Conservation (phyloP, 495 filamentous ascomycete genomes). For the Podospora anserina region DNA sequence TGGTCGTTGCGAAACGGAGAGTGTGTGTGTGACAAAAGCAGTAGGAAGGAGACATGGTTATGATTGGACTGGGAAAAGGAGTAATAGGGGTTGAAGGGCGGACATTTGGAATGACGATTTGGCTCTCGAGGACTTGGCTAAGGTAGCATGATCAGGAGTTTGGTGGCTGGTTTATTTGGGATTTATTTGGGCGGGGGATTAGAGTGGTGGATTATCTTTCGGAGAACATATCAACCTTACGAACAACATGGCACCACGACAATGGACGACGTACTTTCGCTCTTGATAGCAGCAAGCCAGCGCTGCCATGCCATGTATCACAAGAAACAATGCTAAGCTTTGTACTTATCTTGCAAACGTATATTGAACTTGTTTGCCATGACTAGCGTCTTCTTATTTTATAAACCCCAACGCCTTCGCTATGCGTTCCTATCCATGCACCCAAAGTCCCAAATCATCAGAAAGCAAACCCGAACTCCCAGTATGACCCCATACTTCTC, state of each 20-base stretch:
- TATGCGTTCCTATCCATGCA: constrained; percentile 38
- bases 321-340: neutral
- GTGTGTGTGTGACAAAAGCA: neutral
- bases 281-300: neutral
- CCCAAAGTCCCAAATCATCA: neutral
- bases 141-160: neutral
- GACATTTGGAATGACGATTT: neutral
- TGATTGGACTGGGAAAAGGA: neutral
- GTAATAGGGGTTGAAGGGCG: neutral
- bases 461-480: neutral
- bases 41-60: neutral
- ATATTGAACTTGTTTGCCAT: constrained; percentile 24
- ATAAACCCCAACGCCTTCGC: constrained; percentile 48
- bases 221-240: neutral
- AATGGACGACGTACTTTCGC: neutral
- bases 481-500: neutral
- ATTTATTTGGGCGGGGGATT: neutral
- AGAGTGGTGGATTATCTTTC: neutral
- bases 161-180: neutral
- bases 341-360: neutral
- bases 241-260: neutral
- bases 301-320: neutral
- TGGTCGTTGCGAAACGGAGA: neutral
- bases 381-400: constrained; percentile 4
- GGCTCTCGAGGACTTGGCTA: neutral